A percentile compares a stretch with the other conserved stretches of the same genome.
Evolutionary conservation across 139 green algal genomes (phyloP).

Genomic region (Marvania coccoides): DNA sequence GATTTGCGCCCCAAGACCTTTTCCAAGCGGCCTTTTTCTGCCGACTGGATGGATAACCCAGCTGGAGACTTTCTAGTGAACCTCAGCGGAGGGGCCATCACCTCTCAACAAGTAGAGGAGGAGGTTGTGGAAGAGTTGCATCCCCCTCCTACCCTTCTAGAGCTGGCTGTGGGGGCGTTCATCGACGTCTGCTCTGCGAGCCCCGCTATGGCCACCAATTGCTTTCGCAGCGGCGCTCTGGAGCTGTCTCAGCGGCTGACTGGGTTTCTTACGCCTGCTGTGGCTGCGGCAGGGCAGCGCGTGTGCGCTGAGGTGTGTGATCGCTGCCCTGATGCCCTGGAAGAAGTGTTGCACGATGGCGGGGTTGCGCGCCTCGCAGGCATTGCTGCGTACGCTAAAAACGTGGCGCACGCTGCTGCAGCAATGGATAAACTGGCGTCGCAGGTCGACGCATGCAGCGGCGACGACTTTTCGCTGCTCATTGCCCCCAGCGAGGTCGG

Average conservation of each 20-base stretch:
- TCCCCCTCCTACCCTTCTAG: not conserved
- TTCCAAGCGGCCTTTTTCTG: slow-evolving; percentile 23
- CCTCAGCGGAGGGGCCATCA: not conserved
- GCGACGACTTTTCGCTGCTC: slow-evolving; percentile 13
- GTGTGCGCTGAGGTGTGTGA: not conserved
- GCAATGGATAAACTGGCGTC: slow-evolving; percentile 3
- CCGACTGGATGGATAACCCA: slow-evolving; percentile 31
- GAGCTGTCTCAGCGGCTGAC: too few relatives aligned
- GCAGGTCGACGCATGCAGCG: slow-evolving; percentile 6
- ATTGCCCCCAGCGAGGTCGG: too few relatives aligned
- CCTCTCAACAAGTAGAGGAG: not conserved
- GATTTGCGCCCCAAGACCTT: slow-evolving; percentile 10
- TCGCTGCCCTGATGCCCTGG: not conserved
- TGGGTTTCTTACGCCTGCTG: slow-evolving; percentile 1
- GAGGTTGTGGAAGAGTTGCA: not conserved
- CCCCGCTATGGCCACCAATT: too few relatives aligned
- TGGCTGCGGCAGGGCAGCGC: not conserved
- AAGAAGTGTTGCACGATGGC: slow-evolving; percentile 9
- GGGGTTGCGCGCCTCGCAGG: not conserved
- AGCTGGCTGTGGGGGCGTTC: not conserved
- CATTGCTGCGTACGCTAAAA: not conserved
- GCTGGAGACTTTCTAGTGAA: slow-evolving; percentile 21
- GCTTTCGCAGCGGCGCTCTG: too few relatives aligned
- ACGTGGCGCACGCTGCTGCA: not conserved
- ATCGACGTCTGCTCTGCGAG: too few relatives aligned